These are phyloP conservation scores for Pleomassaria siparia DNA, from an alignment of 2,329 filamentous ascomycete genomes.

Conservation along the genomic window DNA sequence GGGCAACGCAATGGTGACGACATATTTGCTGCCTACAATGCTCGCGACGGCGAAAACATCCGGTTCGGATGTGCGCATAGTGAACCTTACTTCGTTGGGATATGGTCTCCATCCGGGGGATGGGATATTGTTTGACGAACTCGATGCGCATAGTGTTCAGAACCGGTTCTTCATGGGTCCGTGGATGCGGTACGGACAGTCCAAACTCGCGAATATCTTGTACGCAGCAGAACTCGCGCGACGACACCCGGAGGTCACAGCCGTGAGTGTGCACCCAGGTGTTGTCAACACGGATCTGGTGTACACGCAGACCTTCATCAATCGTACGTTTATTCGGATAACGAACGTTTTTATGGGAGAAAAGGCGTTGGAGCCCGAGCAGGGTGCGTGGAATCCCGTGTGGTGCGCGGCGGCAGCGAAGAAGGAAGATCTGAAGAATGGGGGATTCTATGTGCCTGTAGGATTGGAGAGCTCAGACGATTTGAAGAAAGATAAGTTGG, in stretches of 20 bases:
- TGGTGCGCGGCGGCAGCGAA: slow-evolving; percentile 37
- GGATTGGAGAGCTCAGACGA: slow-evolving; percentile 13
- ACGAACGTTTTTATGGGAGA: slow-evolving; percentile 5
- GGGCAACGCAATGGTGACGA: slow-evolving; percentile 48
- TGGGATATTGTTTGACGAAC: slow-evolving; percentile 37
- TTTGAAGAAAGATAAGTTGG: slow-evolving; percentile 11
- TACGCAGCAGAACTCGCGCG: slow-evolving; percentile 44
- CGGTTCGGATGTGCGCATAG: slow-evolving; percentile 46
- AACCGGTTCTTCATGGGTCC: slow-evolving; percentile 22
- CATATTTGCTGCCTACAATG: slow-evolving; percentile 45
- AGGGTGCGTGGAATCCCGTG: slow-evolving; percentile 41
- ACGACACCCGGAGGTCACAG: slow-evolving; percentile 45
- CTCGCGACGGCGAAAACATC: slow-evolving; percentile 38
- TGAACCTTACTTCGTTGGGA: slow-evolving; percentile 38
- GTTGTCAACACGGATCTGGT: slow-evolving; percentile 45
- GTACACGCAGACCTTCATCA: slow-evolving; percentile 17
- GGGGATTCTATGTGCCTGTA: slow-evolving; percentile 41
- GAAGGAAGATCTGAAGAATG: slow-evolving; percentile 35
- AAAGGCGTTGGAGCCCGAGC: slow-evolving; percentile 6
- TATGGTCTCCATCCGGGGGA: slow-evolving; percentile 14
- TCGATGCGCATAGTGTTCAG: slow-evolving; percentile 26
- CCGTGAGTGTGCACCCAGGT: slow-evolving; percentile 49
- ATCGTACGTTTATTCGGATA: slow-evolving; percentile 13
- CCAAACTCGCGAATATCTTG: slow-evolving; percentile 52
- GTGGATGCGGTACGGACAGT: slow-evolving; percentile 48